These are phyloP conservation scores for Rhodotorula sp. DNA, from an alignment of 1,284 basidiomycete genomes.

Conservation along the genomic window DNA sequence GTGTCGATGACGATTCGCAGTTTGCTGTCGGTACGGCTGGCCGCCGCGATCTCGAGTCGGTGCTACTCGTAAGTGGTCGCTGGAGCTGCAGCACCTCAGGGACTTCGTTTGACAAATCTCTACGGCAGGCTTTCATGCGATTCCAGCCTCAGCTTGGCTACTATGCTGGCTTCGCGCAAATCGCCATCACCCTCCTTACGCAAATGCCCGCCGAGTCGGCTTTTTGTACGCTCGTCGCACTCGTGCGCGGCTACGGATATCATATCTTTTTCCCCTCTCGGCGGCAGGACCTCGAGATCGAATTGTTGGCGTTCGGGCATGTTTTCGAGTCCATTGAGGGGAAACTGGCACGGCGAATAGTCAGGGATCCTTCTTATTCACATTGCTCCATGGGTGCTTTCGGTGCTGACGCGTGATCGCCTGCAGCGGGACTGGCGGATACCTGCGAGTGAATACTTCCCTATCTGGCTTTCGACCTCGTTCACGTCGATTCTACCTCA, in stretches of 20 bases:
- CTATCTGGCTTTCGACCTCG: constrained; percentile 52
- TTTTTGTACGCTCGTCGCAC: constrained; percentile 73
- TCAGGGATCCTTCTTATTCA: constrained; percentile 44
- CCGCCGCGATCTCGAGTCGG: constrained; percentile 15
- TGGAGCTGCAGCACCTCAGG: background rate
- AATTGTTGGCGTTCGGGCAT: constrained; percentile 75
- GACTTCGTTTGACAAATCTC: no score
- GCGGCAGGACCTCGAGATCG: constrained; percentile 61
- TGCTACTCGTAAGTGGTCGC: constrained; percentile 13
- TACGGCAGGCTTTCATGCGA: constrained; percentile 49
- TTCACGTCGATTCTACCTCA: constrained; percentile 76
- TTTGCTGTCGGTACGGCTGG: constrained; percentile 13
- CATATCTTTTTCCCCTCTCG: constrained; percentile 48
- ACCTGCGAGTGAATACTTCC: constrained; percentile 46
- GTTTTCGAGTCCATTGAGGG: constrained; percentile 69
- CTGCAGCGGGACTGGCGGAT: constrained; percentile 40
- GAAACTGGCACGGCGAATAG: constrained; percentile 62
- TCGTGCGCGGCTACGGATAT: constrained; percentile 78
- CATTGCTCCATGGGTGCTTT: constrained; percentile 57
- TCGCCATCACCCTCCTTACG: constrained; percentile 74
- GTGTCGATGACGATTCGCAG: constrained; percentile 19
- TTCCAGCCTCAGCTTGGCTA: constrained; percentile 58
- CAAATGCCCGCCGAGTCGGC: constrained; percentile 86
- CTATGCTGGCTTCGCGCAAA: constrained; percentile 64
- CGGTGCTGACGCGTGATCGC: constrained; percentile 42